Evolutionary conservation across 768 basidiomycete genomes (phyloP).

Genomic region (Trametes cinnabarina): DNA sequence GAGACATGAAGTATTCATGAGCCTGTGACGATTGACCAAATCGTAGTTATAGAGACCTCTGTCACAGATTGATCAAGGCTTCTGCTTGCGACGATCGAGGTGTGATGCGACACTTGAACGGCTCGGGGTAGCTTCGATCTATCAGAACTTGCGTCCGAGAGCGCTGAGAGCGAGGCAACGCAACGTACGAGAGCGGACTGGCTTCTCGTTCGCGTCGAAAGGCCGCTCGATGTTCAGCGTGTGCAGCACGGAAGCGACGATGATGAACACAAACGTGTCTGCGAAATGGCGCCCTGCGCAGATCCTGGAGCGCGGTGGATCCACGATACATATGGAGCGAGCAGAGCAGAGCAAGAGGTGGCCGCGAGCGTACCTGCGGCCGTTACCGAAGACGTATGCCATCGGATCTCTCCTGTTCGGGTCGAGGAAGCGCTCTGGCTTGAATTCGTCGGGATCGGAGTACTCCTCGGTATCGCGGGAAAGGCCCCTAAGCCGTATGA

Average conservation of each 20-base stretch:
- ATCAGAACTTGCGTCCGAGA: background rate
- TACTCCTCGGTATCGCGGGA: constrained; percentile 5
- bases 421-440: constrained; percentile 11
- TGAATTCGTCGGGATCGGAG: constrained; percentile 17
- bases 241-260: constrained; percentile 12
- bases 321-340: no score
- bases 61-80: constrained; percentile 16
- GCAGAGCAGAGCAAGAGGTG: no score
- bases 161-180: no score
- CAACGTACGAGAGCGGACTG: background rate
- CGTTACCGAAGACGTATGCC: constrained; percentile 14
- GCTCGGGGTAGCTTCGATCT: constrained; percentile 15
- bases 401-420: background rate
- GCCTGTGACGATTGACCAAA: background rate
- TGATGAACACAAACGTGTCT: constrained; percentile 12
- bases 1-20: no score
- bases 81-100: constrained; percentile 16
- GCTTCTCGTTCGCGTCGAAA: background rate
- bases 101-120: constrained; percentile 25
- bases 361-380: constrained; percentile 18
- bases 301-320: background rate
- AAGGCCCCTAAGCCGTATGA: no score
- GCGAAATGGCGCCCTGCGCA: constrained; percentile 21
- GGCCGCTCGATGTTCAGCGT: constrained; percentile 5
- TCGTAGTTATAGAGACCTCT: background rate